Percentiles rank a stretch among this genome's conserved stretches.
Evolutionary conservation across 2,329 filamentous ascomycete genomes (phyloP).

Genomic region (Keithomyces neogunnii): DNA sequence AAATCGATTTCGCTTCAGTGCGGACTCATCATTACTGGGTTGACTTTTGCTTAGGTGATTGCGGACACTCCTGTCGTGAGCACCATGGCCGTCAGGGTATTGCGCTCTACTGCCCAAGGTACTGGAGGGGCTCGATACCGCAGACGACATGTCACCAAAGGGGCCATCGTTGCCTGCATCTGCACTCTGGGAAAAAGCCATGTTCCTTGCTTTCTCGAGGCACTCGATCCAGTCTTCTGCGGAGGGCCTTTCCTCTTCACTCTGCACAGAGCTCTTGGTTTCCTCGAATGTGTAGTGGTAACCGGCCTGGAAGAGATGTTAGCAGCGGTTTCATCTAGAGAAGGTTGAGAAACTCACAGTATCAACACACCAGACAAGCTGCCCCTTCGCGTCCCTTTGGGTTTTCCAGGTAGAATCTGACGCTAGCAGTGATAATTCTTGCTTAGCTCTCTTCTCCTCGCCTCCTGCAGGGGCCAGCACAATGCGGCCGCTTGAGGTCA

Average conservation of each 20-base stretch:
- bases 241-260: conserved; percentile 56
- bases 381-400: conserved; percentile 77
- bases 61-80: conserved; percentile 44
- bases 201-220: conserved; percentile 76
- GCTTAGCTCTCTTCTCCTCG: conserved; percentile 91
- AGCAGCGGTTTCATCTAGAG: neutral
- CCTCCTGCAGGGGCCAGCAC: conserved; percentile 86
- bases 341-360: conserved; percentile 58
- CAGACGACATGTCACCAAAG: conserved; percentile 61
- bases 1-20: conserved; percentile 58
- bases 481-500: conserved; percentile 84
- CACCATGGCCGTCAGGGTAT: conserved; percentile 40
- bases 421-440: conserved; percentile 76
- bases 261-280: conserved; percentile 55
- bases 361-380: conserved; percentile 84
- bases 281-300: conserved; percentile 93
- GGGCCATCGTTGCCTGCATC: conserved; percentile 55
- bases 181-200: conserved; percentile 67
- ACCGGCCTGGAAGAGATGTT: conserved; percentile 56
- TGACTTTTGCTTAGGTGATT: conserved; percentile 54
- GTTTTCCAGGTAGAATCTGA: conserved; percentile 71
- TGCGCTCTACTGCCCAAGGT: conserved; percentile 55
- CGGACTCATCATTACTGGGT: conserved; percentile 42
- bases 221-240: conserved; percentile 90
- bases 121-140: conserved; percentile 67